Percentiles rank a stretch among this genome's conserved stretches.
phyloP scores from a whole-genome alignment of 257 asterid species.

The Lycium ferocissimum region DNA sequence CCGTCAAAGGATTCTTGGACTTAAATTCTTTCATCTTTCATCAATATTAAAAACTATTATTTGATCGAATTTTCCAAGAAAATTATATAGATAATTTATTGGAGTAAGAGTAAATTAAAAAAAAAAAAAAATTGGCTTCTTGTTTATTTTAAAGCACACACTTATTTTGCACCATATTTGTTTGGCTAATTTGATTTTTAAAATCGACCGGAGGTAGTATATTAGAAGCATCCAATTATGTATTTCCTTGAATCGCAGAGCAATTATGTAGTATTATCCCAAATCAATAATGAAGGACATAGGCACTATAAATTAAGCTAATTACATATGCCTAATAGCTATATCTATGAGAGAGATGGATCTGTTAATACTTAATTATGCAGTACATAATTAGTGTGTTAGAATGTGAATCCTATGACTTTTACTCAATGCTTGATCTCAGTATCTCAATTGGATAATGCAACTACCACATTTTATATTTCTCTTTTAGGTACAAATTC shows the following conservation, averaged over 20 bases:
- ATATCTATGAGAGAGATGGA: neutral
- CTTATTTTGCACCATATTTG: neutral
- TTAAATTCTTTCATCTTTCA: neutral
- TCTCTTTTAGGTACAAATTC: neutral
- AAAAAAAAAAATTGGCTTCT: no score
- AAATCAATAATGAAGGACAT: neutral
- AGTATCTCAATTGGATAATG: neutral
- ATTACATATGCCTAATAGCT: no score
- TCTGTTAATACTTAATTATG: neutral
- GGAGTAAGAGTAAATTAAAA: no score
- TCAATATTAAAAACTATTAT: no score
- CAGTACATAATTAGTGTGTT: neutral
- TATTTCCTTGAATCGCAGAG: neutral
- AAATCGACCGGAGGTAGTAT: no score
- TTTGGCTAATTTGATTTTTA: no score
- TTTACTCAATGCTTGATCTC: neutral
- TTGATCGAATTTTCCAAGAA: no score
- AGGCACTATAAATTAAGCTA: neutral
- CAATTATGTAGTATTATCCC: neutral
- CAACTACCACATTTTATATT: slow-evolving; percentile 1
- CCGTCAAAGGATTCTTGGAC: neutral
- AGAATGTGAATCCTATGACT: neutral
- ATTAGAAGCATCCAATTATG: neutral
- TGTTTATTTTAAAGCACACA: neutral
- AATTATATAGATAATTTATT: no score